Base-by-base conservation (phyloP, 2,329 filamentous ascomycete species). In the Aspergillus thermomutatus region DNA sequence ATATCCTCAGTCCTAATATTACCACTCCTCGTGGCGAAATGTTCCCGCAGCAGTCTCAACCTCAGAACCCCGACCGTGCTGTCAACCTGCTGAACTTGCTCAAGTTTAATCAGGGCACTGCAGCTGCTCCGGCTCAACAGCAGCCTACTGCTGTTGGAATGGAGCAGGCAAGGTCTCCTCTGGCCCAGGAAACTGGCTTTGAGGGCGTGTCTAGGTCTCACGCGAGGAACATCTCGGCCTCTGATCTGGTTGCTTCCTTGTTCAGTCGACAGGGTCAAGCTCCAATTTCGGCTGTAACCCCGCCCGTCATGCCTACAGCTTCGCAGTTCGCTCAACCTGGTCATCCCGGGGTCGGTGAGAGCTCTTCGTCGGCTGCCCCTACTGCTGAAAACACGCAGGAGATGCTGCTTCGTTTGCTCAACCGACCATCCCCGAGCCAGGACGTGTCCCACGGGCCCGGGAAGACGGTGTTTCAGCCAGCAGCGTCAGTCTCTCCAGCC, bases 351-450 rank as follows among this genome's bases (percentile, higher is more conserved):
- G 52, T 59, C 26, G 55, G 53, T 28, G 64, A 66, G 48, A 54
- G 50, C 46, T 50, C 61, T 3, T 28, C 64, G 4, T 57, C 66
- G 21, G 56, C 66, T 47, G 57, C 67, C 34, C 66, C 69, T 49
- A 41, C 83, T 82, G 75, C 78, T 74, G 82, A 85, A 49, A 88
- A 91, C 72, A 90, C 92, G 4, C 90, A 95, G 73, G 87, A 93
- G 61, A 90, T 94, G 69, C 81, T 99, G 49, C 85, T 97, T 60
- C 89, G 91, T 66, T 81, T 97, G 57, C 83, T 99, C 61, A 94
- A 92, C 68, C 87, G 89, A 50, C 87, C 89, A 52, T 92, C 72
- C 48, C 61, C 69, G 28, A 63, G 59, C 11, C 60, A 65, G 27
- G 54, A 72, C 66, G 66, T 64, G 28, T 53, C 61, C 1, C 59